A percentile compares a stretch with the other conserved stretches of the same genome.
Conservation (phyloP, 805 yeast genomes). For the Candida anglica region DNA sequence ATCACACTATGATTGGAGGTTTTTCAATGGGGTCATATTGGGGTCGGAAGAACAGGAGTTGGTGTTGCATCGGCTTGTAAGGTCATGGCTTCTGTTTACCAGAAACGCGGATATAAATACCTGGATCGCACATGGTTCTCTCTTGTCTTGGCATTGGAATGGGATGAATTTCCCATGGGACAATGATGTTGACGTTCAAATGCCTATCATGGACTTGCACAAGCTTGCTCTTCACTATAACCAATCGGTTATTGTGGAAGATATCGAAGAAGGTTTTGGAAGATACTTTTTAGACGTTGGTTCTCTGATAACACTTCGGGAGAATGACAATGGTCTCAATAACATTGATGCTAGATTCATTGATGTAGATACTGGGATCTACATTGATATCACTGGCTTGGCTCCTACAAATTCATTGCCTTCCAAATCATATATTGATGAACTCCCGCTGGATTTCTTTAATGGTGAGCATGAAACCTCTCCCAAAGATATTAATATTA, state of each 20-base stretch:
- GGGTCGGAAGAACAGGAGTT: conserved; percentile 25
- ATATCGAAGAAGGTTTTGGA: conserved; percentile 48
- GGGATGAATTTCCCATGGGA: conserved; percentile 67
- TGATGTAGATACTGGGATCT: conserved; percentile 66
- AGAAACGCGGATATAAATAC: conserved; percentile 43
- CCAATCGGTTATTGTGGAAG: conserved; percentile 47
- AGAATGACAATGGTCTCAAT: conserved; percentile 54
- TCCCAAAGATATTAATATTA: conserved; percentile 10
- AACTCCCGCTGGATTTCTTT: too few relatives aligned
- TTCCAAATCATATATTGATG: too few relatives aligned
- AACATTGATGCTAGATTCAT: conserved; percentile 72
- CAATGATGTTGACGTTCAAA: conserved; percentile 61
- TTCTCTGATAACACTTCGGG: conserved; percentile 50
- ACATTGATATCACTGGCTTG: conserved; percentile 69
- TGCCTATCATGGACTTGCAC: conserved; percentile 48
- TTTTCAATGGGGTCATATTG: conserved; percentile 21
- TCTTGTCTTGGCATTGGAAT: conserved; percentile 63
- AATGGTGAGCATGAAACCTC: too few relatives aligned
- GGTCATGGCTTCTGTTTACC: conserved; percentile 51
- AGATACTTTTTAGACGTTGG: conserved; percentile 47
- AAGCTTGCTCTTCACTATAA: conserved; percentile 45
- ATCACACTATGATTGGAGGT: conserved; percentile 39
- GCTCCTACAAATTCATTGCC: too few relatives aligned
- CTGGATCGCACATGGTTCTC: conserved; percentile 66
- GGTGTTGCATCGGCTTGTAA: conserved; percentile 43